These are phyloP conservation scores for Arachis hypogaea DNA, from an alignment of 306 rosid genomes.

Conservation along the genomic window DNA sequence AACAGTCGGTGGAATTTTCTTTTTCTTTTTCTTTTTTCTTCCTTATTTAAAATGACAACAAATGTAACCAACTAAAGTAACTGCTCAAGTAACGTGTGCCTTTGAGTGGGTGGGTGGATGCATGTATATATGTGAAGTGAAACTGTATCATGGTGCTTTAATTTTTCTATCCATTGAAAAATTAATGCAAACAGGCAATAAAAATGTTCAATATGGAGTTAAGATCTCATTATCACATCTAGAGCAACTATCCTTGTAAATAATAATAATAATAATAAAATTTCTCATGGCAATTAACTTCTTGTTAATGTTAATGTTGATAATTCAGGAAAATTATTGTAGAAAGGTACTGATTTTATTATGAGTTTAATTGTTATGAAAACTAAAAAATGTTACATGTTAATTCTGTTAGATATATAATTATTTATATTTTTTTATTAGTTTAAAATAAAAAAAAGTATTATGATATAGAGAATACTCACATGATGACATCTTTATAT, in stretches of 20 bases:
- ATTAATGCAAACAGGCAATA: neutral
- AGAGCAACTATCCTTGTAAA: neutral
- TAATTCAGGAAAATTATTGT: neutral
- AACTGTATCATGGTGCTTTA: neutral
- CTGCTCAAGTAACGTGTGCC: neutral
- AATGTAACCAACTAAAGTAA: neutral
- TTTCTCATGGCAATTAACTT: constrained; percentile 5
- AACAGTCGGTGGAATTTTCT: neutral
- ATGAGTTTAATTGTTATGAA: too few species aligned
- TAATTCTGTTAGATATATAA: too few species aligned
- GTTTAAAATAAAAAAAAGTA: too few species aligned
- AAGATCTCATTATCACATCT: constrained; percentile 4
- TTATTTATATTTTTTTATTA: too few species aligned
- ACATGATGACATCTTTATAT: too few species aligned
- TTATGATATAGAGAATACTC: too few species aligned
- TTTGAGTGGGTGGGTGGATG: neutral
- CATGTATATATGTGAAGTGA: neutral
- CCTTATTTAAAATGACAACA: neutral
- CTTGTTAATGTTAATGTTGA: neutral
- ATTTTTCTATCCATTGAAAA: neutral
- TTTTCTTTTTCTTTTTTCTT: neutral
- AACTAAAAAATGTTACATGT: too few species aligned
- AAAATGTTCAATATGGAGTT: neutral
- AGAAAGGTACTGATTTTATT: too few species aligned
- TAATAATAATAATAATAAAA: neutral